Evolutionary conservation across 2,329 filamentous ascomycete genomes (phyloP).

Genomic region (Clarireedia monteithiana): DNA sequence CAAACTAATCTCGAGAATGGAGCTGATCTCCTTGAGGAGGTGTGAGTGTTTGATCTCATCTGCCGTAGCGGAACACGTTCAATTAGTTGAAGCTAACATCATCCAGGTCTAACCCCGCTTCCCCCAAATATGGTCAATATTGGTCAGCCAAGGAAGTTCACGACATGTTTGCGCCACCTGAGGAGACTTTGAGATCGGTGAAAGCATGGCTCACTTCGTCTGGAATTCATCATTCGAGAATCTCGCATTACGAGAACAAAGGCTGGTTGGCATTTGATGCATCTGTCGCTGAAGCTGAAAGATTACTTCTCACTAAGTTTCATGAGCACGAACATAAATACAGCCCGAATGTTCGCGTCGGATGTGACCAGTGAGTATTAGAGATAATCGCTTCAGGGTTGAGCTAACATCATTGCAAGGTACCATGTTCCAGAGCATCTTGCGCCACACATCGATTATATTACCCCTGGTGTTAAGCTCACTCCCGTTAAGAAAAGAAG

Average conservation of each 20-base stretch:
- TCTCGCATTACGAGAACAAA: constrained; percentile 28
- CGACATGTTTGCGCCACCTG: constrained; percentile 29
- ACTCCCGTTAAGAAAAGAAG: constrained; percentile 14
- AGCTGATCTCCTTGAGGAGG: constrained; percentile 35
- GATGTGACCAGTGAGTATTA: constrained; percentile 28
- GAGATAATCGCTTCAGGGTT: background rate
- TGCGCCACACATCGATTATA: constrained; percentile 37
- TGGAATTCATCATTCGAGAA: constrained; percentile 26
- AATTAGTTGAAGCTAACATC: background rate
- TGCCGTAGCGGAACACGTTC: too few species aligned
- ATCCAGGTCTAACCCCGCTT: constrained; percentile 19
- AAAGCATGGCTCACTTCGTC: constrained; percentile 29
- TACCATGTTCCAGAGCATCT: constrained; percentile 37
- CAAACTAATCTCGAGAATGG: constrained; percentile 38
- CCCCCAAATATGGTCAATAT: constrained; percentile 16
- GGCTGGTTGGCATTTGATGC: constrained; percentile 33
- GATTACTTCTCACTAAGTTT: constrained; percentile 29
- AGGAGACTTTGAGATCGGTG: constrained; percentile 24
- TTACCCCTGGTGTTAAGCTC: constrained; percentile 37
- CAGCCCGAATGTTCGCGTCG: constrained; percentile 23
- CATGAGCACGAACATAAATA: constrained; percentile 29
- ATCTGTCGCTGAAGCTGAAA: constrained; percentile 28
- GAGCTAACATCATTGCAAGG: constrained; percentile 7
- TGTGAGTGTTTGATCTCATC: constrained; percentile 11
- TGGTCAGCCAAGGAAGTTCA: constrained; percentile 16